Base-by-base conservation (phyloP, 345 rosid genomes). In the Tarenaya hassleriana region DNA sequence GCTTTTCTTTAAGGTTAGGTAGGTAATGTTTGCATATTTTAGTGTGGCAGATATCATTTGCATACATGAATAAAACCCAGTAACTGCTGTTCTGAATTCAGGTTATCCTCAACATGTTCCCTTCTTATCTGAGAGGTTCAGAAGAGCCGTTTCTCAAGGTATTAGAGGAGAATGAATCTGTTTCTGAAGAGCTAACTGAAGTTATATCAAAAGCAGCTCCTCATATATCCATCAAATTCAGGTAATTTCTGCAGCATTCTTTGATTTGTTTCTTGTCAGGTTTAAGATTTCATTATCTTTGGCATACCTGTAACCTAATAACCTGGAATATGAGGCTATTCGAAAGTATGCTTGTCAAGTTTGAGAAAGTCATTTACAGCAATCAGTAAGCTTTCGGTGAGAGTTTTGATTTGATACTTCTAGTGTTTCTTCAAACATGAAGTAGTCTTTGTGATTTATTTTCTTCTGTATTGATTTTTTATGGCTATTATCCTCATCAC, bases 201-300 rank as follows among this genome's bases (percentile, higher is more conserved):
- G 68, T 66, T 50, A 66, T 87, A 34, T 87, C 78, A 60, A 84
- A 76, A 74, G 95, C 89, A 38, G 89, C 82, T 32, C 64, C 85
- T 40, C 67, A 76, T 56, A 74, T 81, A 46, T 79, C 87, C 55
- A 77, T 66, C 60, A 69, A 75, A 50, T 80, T 77, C 42, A 53
- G 98, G 98, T 91, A 69, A 53, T 20, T 62, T 58, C 63, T 61
- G 10, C 21, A 5, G 21, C 47, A 29, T 41, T 44, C 10, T 52
- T 53, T 56, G 63, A 43, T 39, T 58, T 52, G 18, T 41, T 44
- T 29, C 45, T 48, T 47, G 31, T 50, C 45, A 43, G 49, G 18
- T 54, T 33, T 24, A 51, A 41, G 34, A 17, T 55, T n/a, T 32
- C 41, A 18, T 47, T 52, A 50, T 39, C 29, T 47, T 34, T 41